Percentiles rank a stretch among this genome's conserved stretches.
These are phyloP conservation scores for Phytophthora boehmeriae DNA, from an alignment of 352 stramenopile genomes.

Conservation along the genomic window DNA sequence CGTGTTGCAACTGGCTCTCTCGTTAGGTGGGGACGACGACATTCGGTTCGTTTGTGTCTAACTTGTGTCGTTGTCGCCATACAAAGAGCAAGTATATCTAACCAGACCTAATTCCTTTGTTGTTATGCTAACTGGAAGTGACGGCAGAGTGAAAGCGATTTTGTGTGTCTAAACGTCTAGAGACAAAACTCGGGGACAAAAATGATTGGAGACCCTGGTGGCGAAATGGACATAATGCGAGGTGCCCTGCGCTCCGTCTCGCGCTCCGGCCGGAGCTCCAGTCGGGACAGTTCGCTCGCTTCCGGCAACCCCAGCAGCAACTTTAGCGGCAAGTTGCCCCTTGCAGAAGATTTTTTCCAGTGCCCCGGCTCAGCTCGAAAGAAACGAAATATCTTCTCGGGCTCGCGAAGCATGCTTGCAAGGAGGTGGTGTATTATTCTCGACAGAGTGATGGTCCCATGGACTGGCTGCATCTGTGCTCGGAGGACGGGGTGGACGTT, in stretches of 20 bases:
- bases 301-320: conserved; percentile 8
- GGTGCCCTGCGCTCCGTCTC: not conserved
- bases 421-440: conserved; percentile 88
- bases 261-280: not conserved
- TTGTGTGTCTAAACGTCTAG: too few relatives aligned
- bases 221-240: not conserved
- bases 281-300: not conserved
- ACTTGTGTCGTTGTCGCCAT: too few relatives aligned
- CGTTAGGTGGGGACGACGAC: too few relatives aligned
- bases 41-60: too few relatives aligned
- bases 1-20: not conserved
- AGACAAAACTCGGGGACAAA: too few relatives aligned
- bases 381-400: conserved; percentile 73
- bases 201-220: not conserved
- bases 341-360: conserved; percentile 71
- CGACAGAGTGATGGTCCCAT: conserved; percentile 68
- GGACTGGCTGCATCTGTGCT: conserved; percentile 79
- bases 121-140: too few relatives aligned
- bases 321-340: conserved; percentile 41
- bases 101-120: too few relatives aligned
- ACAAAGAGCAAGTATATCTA: too few relatives aligned
- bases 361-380: conserved; percentile 60
- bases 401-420: conserved; percentile 80
- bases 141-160: too few relatives aligned
- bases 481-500: conserved; percentile 73